Percentiles rank a stretch among this genome's conserved stretches.
Conservation (phyloP, 1,284 basidiomycete species). For the Melampsora americana region DNA sequence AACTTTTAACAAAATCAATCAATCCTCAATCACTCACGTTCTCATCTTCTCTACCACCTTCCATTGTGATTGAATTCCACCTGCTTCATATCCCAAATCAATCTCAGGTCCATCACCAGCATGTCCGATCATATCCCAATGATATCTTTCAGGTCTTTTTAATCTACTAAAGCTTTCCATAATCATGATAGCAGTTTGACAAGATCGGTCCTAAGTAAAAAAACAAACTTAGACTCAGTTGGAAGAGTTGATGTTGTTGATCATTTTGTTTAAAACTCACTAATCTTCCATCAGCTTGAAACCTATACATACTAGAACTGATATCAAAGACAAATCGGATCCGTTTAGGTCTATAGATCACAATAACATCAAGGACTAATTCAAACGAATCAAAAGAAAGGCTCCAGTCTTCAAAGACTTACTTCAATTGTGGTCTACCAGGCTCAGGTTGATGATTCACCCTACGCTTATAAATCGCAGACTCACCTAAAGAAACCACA, state of each 20-base stretch:
- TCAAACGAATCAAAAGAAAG: no score
- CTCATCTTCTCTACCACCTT: conserved; percentile 38
- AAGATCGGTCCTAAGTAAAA: neutral
- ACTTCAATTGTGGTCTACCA: conserved; percentile 1
- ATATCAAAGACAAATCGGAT: conserved; percentile 55
- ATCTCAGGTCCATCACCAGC: conserved; percentile 53
- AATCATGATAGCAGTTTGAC: conserved; percentile 50
- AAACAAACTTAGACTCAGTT: neutral
- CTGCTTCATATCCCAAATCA: conserved; percentile 49
- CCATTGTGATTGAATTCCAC: conserved; percentile 46
- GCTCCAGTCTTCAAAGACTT: neutral
- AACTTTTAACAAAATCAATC: no score
- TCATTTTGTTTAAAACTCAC: conserved; percentile 42
- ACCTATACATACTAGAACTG: conserved; percentile 51
- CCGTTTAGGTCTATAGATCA: conserved; percentile 54
- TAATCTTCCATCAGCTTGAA: conserved; percentile 53
- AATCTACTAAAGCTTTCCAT: conserved; percentile 52
- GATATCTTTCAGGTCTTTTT: conserved; percentile 48
- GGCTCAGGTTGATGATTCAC: neutral
- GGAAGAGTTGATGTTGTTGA: neutral
- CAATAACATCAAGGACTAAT: neutral
- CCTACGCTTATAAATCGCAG: neutral
- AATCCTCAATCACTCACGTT: conserved; percentile 16
- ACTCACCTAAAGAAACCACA: conserved; percentile 46
- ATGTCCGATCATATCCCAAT: conserved; percentile 54